Evolutionary conservation across 148 eudicot species (phyloP), one percentile per base, ranked within the genome.

Genomic region (Salicornia ramosissima): DNA sequence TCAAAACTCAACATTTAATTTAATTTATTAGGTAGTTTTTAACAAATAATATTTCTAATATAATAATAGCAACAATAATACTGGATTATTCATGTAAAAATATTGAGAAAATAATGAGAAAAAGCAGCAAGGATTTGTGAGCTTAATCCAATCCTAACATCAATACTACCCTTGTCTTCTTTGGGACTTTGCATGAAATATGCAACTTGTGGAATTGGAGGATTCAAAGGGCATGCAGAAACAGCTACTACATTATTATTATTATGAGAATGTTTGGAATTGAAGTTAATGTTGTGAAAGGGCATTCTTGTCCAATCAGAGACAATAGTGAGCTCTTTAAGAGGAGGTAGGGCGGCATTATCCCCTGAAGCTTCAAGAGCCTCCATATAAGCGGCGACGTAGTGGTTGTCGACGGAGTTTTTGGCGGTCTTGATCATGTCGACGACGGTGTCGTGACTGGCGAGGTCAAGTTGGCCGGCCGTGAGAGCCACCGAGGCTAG

Each of bases 271-370:
- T n/a, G n/a, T n/a, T 22, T 34, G 47, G 31, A 2, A 36, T 36
- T 67, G 57, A 77, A 67, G 19, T 77, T 72, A 28, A 72, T 63
- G 55, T 52, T 77, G 30, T 72, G 76, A 39, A 59, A 72, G 12
- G 80, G 80, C 54, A 50, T 77, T 36, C 80, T 72, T 18, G 80
- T 77, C 80, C 80, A 77, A 33, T 77, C 80, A 14, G 80, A 72
- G 51, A 77, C 76, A 34, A 77, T 72, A 69, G 80, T 77, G 18
- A 77, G 80, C 36, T 77, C 80, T 72, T 56, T 67, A 2, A 77
- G 53, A 22, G 80, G 76, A 14, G 80, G 80, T 0, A 77, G 80
- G 29, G 76, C 76, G 1, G 36, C n/a, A n/a, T n/a, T n/a, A n/a
- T n/a, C 73, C 33, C 80, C 80, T 1, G 76, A 77, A 31, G 76